Conservation (phyloP, 2,329 filamentous ascomycete species). For the Sphaerostilbella broomeana region DNA sequence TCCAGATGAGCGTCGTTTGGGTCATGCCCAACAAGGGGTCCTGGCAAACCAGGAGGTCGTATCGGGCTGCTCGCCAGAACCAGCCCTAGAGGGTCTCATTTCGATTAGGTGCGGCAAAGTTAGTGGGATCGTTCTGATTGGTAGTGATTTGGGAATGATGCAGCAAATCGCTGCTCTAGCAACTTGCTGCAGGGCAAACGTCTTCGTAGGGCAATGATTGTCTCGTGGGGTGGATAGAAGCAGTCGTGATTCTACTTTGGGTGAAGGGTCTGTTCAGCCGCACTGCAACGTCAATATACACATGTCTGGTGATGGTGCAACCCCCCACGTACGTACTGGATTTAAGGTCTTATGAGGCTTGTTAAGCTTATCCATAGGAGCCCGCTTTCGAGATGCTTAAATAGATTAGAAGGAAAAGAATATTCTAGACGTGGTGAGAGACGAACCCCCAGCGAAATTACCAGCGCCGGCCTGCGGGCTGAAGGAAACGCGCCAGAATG, state of each 20-base stretch:
- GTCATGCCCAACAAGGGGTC: not conserved
- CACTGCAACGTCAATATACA: constrained; percentile 8
- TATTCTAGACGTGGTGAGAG: too few species aligned
- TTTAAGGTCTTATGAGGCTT: too few species aligned
- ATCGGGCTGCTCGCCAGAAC: not conserved
- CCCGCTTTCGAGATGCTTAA: too few species aligned
- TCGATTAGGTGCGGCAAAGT: not conserved
- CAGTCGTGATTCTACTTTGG: not conserved
- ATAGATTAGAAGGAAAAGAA: too few species aligned
- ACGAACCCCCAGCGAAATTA: too few species aligned
- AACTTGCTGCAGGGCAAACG: not conserved
- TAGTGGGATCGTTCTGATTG: not conserved
- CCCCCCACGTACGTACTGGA: too few species aligned
- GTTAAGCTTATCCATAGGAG: too few species aligned
- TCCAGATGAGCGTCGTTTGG: too few species aligned
- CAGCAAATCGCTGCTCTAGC: not conserved
- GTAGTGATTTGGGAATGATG: not conserved
- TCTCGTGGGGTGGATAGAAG: not conserved
- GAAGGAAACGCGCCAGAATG: too few species aligned
- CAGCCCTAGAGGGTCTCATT: not conserved
- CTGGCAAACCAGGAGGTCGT: not conserved
- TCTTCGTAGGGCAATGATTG: not conserved
- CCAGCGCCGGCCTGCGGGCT: too few species aligned
- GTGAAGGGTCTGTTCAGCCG: constrained; percentile 3
- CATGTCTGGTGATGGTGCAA: too few species aligned